phyloP scores from a whole-genome alignment of 176 grass and related monocot genomes.

The Eragrostis nindensis region DNA sequence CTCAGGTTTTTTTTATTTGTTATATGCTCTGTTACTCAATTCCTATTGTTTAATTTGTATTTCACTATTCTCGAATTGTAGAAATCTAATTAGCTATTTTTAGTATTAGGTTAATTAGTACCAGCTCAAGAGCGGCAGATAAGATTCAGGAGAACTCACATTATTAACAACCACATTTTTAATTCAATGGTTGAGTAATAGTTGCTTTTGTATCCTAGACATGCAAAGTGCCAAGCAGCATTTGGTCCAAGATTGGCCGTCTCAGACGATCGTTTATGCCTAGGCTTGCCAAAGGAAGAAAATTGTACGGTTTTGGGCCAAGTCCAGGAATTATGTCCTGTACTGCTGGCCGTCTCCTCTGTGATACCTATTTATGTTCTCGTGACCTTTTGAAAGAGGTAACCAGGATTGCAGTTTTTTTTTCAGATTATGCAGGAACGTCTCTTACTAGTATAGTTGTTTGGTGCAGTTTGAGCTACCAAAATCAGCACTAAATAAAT shows the following conservation, averaged over 20 bases:
- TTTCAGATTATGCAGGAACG: background rate
- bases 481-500: slow-evolving; percentile 22
- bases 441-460: background rate
- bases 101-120: too few species aligned
- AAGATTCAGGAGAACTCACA: slow-evolving; percentile 1
- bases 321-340: slow-evolving; percentile 98
- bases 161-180: background rate
- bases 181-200: slow-evolving; percentile 12
- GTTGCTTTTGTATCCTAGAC: slow-evolving; percentile 48
- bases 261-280: slow-evolving; percentile 86
- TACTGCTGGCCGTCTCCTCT: slow-evolving; percentile 91
- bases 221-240: slow-evolving; percentile 80
- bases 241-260: slow-evolving; percentile 98
- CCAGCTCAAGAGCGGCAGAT: background rate
- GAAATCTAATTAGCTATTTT: too few species aligned
- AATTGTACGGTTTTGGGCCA: slow-evolving; percentile 89
- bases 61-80: too few species aligned
- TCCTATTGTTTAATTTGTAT: slow-evolving; percentile 1
- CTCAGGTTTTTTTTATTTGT: slow-evolving; percentile 67
- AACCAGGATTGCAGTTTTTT: slow-evolving; percentile 17
- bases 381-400: slow-evolving; percentile 93
- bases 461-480: background rate
- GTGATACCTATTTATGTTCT: slow-evolving; percentile 97
- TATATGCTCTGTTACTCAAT: slow-evolving; percentile 8
- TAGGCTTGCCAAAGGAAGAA: slow-evolving; percentile 85